These are phyloP conservation scores for Pelargonium cotyledonis DNA, from an alignment of 441 rosid genomes.

Conservation along the genomic window DNA sequence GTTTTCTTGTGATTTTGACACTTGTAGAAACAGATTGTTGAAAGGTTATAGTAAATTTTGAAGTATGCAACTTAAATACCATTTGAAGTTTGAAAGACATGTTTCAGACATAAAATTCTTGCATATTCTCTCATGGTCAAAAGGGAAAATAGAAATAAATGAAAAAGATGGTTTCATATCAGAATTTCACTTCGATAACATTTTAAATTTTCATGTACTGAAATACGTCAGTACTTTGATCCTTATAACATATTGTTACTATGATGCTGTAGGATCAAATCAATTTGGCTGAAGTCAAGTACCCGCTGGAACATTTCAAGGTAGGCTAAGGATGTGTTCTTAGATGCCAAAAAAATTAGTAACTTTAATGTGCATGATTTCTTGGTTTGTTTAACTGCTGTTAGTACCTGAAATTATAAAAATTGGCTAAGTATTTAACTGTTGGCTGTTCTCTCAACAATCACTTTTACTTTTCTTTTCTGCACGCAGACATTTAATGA, in stretches of 20 bases:
- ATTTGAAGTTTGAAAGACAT: too few species aligned
- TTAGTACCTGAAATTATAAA: too few species aligned
- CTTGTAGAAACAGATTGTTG: too few species aligned
- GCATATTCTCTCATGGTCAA: background rate
- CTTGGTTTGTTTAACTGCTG: background rate
- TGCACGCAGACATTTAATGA: conserved; percentile 77
- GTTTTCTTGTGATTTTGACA: too few species aligned
- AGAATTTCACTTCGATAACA: background rate
- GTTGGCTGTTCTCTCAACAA: background rate
- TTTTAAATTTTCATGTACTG: background rate
- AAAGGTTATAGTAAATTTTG: too few species aligned
- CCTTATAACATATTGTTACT: conserved; percentile 2
- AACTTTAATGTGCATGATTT: background rate
- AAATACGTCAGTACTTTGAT: background rate
- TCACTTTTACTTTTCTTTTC: background rate
- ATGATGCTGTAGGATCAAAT: conserved; percentile 72
- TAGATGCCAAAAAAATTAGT: background rate
- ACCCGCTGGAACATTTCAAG: conserved; percentile 80
- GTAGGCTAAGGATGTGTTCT: conserved; percentile 25
- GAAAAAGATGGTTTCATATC: background rate
- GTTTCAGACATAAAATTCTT: too few species aligned
- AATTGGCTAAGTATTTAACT: too few species aligned
- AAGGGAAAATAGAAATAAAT: background rate
- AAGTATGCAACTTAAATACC: too few species aligned
- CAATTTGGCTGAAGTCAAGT: conserved; percentile 78